Conservation (phyloP, 306 rosid genomes). For the Cicer cuneatum region DNA sequence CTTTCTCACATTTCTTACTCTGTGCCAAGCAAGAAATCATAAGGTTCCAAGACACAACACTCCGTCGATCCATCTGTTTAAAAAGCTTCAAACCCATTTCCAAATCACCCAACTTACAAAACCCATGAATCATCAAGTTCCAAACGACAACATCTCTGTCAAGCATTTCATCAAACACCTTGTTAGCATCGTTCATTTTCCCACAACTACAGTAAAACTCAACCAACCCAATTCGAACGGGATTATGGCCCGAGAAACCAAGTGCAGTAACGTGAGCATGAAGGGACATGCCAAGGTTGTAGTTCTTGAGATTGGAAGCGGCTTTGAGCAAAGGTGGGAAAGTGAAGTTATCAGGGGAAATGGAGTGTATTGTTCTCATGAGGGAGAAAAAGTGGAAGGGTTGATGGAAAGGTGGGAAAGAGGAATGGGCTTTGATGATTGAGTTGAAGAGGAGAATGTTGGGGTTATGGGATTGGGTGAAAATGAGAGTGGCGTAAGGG, state of each 20-base stretch:
- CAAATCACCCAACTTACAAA: constrained; percentile 63
- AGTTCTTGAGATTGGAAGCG: constrained; percentile 54
- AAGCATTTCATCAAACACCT: constrained; percentile 70
- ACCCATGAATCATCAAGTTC: constrained; percentile 79
- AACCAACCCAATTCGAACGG: constrained; percentile 61
- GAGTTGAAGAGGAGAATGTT: constrained; percentile 75
- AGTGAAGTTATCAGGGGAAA: constrained; percentile 66
- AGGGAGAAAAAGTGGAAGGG: constrained; percentile 56
- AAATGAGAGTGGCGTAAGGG: constrained; percentile 64
- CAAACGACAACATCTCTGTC: constrained; percentile 63
- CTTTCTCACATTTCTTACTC: constrained; percentile 55
- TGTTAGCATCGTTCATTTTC: constrained; percentile 59
- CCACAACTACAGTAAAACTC: constrained; percentile 59
- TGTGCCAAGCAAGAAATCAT: constrained; percentile 69
- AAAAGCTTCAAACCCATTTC: constrained; percentile 61
- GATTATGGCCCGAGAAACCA: constrained; percentile 54
- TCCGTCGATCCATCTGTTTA: constrained; percentile 63
- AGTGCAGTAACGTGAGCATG: constrained; percentile 48
- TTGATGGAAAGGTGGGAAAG: constrained; percentile 57
- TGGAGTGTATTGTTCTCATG: constrained; percentile 50
- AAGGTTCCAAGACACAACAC: constrained; percentile 75
- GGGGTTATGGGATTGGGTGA: constrained; percentile 58
- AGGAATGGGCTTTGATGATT: constrained; percentile 75
- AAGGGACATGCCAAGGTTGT: constrained; percentile 55
- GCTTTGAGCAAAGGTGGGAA: constrained; percentile 72